Evolutionary conservation across 2,329 filamentous ascomycete species (phyloP).

Genomic region (Coleophoma eucalyptorum): DNA sequence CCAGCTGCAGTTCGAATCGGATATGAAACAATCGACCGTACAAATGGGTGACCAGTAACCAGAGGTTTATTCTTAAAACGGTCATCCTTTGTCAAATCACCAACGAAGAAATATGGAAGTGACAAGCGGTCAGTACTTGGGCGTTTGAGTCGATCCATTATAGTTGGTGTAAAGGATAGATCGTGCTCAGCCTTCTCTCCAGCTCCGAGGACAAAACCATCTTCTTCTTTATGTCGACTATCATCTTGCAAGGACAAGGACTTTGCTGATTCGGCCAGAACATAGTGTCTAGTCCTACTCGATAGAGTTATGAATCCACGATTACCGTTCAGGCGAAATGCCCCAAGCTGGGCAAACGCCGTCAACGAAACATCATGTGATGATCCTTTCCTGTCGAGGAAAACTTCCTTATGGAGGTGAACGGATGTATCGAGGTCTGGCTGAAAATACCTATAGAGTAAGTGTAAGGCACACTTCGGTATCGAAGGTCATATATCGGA

Average conservation of each 20-base stretch:
- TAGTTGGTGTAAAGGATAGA: neutral
- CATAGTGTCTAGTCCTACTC: neutral
- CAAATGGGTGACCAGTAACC: neutral
- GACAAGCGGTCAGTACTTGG: neutral
- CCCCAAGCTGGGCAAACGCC: conserved; percentile 39
- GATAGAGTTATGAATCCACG: conserved; percentile 35
- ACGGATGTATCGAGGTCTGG: neutral
- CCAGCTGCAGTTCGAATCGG: neutral
- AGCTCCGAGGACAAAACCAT: neutral
- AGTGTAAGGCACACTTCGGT: too few relatives aligned
- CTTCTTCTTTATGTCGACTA: neutral
- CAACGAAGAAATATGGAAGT: neutral
- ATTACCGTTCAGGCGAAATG: conserved; percentile 38
- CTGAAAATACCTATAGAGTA: neutral
- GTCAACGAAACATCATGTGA: conserved; percentile 31
- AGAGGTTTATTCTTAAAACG: neutral
- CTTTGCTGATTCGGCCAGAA: neutral
- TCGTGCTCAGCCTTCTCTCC: too few relatives aligned
- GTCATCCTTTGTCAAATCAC: neutral
- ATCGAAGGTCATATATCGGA: too few relatives aligned
- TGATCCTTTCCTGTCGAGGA: neutral
- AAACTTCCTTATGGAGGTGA: neutral
- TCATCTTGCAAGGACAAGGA: neutral
- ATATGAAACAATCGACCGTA: neutral
- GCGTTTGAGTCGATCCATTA: neutral